Conservation (phyloP, 768 basidiomycete species). For the Chalciporus pseudorubinellus region DNA sequence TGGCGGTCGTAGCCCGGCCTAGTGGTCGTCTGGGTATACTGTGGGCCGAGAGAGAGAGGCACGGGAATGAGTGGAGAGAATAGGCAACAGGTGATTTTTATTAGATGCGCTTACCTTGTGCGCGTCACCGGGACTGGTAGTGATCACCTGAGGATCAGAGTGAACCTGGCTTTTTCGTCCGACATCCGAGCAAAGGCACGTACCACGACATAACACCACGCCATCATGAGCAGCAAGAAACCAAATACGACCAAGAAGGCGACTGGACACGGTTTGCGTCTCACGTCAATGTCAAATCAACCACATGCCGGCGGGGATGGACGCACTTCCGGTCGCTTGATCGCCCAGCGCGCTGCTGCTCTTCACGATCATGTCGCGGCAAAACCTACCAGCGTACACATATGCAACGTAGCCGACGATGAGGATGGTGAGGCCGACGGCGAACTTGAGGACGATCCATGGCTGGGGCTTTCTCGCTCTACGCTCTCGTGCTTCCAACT, state of each 20-base stretch:
- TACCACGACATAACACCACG: constrained; percentile 80
- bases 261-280: constrained; percentile 41
- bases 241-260: constrained; percentile 62
- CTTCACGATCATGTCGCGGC: constrained; percentile 63
- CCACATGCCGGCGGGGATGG: background rate
- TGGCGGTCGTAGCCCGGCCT: constrained; percentile 20
- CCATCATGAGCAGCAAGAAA: constrained; percentile 63
- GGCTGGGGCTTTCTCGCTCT: constrained; percentile 53
- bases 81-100: background rate
- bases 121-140: constrained; percentile 70
- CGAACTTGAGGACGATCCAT: constrained; percentile 71
- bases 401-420: constrained; percentile 70
- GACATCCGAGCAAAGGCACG: constrained; percentile 16
- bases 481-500: constrained; percentile 36
- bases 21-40: constrained; percentile 25
- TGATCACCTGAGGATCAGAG: constrained; percentile 45
- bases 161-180: background rate
- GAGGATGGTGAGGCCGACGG: constrained; percentile 55
- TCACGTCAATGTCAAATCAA: constrained; percentile 1
- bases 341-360: constrained; percentile 44
- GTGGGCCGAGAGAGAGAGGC: background rate
- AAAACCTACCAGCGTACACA: constrained; percentile 74
- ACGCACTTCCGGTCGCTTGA: constrained; percentile 66
- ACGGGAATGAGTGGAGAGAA: constrained; percentile 8
- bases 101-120: constrained; percentile 48